Percentiles rank a stretch among this genome's conserved stretches.
phyloP scores from a whole-genome alignment of 2,329 filamentous ascomycete genomes.

The Fusarium oxysporum region DNA sequence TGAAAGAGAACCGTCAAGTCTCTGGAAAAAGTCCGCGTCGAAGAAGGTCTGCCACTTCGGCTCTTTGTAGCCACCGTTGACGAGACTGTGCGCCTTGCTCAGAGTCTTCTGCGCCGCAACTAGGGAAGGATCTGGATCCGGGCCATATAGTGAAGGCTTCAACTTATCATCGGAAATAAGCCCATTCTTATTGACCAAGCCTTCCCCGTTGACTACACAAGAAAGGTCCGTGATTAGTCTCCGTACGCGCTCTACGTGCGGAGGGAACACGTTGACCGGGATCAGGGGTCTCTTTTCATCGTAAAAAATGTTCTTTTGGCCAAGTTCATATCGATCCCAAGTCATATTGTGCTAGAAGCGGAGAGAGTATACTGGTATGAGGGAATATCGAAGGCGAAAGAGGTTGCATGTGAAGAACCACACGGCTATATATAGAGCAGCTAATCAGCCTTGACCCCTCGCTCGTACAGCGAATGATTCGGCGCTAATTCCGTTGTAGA shows the following conservation, averaged over 20 bases:
- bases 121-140: neutral
- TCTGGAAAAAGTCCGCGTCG: neutral
- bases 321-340: conserved; percentile 20
- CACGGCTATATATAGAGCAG: neutral
- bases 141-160: neutral
- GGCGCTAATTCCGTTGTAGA: neutral
- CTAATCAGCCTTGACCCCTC: neutral
- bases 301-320: conserved; percentile 17
- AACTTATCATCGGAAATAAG: neutral
- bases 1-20: neutral
- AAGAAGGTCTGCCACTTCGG: neutral
- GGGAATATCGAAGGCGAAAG: neutral
- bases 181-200: neutral
- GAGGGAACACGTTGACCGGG: neutral
- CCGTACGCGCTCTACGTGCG: conserved; percentile 27
- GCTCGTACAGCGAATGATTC: neutral
- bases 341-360: neutral
- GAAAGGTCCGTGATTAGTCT: conserved; percentile 27
- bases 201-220: neutral
- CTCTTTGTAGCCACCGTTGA: neutral
- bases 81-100: neutral
- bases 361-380: neutral
- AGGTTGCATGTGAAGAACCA: neutral
- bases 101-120: neutral
- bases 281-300: conserved; percentile 1